These are phyloP conservation scores for Fusarium tanahbumbuense DNA, from an alignment of 2,329 filamentous ascomycete genomes.

Conservation along the genomic window DNA sequence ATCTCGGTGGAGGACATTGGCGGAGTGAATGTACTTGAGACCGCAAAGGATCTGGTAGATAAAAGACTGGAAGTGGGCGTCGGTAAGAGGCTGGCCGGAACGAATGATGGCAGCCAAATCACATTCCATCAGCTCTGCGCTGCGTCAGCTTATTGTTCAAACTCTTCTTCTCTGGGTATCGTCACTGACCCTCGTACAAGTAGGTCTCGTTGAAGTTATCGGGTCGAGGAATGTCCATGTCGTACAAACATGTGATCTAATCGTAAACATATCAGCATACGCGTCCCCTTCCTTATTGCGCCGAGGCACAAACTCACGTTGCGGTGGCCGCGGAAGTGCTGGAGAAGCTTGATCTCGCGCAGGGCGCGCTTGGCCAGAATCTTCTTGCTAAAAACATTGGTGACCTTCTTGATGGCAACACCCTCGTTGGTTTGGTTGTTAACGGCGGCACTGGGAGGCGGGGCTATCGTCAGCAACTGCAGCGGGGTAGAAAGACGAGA, in stretches of 20 bases:
- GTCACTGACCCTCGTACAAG: conserved; percentile 87
- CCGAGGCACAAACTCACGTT: conserved; percentile 68
- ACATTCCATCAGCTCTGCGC: conserved; percentile 95
- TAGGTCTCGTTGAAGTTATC: conserved; percentile 99
- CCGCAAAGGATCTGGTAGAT: conserved; percentile 99
- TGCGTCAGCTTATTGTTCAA: conserved; percentile 33
- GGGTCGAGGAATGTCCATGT: conserved; percentile 98
- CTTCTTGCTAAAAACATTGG: conserved; percentile 99
- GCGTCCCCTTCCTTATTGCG: conserved; percentile 4
- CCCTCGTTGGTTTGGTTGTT: conserved; percentile 92
- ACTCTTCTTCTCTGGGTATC: conserved; percentile 2
- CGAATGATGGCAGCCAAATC: conserved; percentile 98
- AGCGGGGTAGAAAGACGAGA: conserved; percentile 44
- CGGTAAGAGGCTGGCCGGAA: conserved; percentile 95
- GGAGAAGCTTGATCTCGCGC: conserved; percentile 97
- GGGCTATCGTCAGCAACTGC: conserved; percentile 46
- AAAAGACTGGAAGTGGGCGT: conserved; percentile 99
- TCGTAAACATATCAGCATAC: conserved; percentile 34
- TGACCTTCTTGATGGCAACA: conserved; percentile 99
- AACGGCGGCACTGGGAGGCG: conserved; percentile 78
- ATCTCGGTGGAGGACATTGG: conserved; percentile 96
- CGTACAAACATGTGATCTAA: conserved; percentile 97
- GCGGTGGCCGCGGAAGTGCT: conserved; percentile 93
- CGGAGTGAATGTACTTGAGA: conserved; percentile 98
- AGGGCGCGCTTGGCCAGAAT: conserved; percentile 97